Evolutionary conservation across 352 stramenopile species (phyloP).

Genomic region (Phytophthora vignae): DNA sequence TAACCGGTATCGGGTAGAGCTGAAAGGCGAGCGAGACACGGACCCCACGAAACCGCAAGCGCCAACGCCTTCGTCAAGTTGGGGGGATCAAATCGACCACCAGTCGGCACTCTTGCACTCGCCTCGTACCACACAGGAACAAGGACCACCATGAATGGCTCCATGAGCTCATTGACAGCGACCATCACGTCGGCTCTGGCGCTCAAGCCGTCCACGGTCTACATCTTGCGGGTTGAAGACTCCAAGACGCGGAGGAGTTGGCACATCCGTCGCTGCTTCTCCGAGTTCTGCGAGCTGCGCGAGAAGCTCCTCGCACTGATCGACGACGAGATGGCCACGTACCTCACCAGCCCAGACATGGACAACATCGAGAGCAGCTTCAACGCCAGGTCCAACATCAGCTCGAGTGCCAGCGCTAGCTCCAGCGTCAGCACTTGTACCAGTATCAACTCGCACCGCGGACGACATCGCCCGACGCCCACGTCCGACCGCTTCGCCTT

Average conservation of each 20-base stretch:
- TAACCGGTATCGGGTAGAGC: slow-evolving; percentile 22
- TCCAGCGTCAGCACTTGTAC: slow-evolving; percentile 25
- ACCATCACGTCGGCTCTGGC: slow-evolving; percentile 73
- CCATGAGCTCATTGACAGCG: slow-evolving; percentile 59
- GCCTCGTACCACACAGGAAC: slow-evolving; percentile 6
- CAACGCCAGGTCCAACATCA: slow-evolving; percentile 11
- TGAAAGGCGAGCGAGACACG: slow-evolving; percentile 24
- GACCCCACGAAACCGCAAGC: slow-evolving; percentile 21
- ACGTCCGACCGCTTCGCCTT: slow-evolving; percentile 57
- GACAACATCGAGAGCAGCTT: slow-evolving; percentile 31
- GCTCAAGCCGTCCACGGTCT: slow-evolving; percentile 80
- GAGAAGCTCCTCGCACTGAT: slow-evolving; percentile 73
- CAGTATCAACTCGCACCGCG: slow-evolving; percentile 32
- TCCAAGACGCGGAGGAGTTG: slow-evolving; percentile 49
- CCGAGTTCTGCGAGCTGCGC: slow-evolving; percentile 77
- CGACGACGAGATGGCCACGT: slow-evolving; percentile 48
- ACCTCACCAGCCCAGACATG: slow-evolving; percentile 32
- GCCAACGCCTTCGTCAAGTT: background rate
- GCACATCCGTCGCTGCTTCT: slow-evolving; percentile 78
- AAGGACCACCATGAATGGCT: slow-evolving; percentile 44
- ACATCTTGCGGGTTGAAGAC: slow-evolving; percentile 74
- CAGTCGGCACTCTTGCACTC: slow-evolving; percentile 29
- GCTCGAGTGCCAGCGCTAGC: slow-evolving; percentile 13
- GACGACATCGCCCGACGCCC: slow-evolving; percentile 14
- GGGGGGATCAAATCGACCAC: background rate